Conservation (phyloP, 2,329 filamentous ascomycete genomes). For the Apiospora hydei region DNA sequence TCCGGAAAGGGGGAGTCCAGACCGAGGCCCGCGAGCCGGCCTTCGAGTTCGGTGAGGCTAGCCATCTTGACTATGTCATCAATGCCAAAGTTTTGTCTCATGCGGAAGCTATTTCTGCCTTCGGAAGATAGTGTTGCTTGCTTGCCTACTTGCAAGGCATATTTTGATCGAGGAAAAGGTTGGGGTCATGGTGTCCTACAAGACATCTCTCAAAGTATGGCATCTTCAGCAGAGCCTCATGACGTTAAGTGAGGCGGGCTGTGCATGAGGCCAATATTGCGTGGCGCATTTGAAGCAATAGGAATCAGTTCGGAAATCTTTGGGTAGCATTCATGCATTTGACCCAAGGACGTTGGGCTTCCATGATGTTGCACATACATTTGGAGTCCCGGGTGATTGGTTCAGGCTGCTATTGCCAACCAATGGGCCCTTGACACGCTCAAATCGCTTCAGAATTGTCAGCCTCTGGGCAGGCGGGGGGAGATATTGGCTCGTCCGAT, state of each 20-base stretch:
- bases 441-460: not conserved
- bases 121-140: not conserved
- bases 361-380: not conserved
- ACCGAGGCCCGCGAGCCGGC: slow-evolving; percentile 13
- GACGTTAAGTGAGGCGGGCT: not conserved
- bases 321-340: not conserved
- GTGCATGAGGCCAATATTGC: not conserved
- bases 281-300: not conserved
- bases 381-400: slow-evolving; percentile 4
- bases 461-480: not conserved
- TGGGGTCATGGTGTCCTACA: not conserved
- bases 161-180: not conserved
- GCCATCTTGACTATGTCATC: not conserved
- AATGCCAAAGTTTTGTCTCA: not conserved
- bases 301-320: not conserved
- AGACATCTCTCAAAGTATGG: not conserved
- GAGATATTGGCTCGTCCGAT: not conserved
- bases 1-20: slow-evolving; percentile 11
- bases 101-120: not conserved
- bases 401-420: not conserved
- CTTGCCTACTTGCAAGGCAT: not conserved
- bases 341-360: not conserved
- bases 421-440: not conserved
- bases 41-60: slow-evolving; percentile 20
- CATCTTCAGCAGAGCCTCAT: slow-evolving; percentile 15